Conservation (phyloP, 805 yeast genomes). For the Candida alai region DNA sequence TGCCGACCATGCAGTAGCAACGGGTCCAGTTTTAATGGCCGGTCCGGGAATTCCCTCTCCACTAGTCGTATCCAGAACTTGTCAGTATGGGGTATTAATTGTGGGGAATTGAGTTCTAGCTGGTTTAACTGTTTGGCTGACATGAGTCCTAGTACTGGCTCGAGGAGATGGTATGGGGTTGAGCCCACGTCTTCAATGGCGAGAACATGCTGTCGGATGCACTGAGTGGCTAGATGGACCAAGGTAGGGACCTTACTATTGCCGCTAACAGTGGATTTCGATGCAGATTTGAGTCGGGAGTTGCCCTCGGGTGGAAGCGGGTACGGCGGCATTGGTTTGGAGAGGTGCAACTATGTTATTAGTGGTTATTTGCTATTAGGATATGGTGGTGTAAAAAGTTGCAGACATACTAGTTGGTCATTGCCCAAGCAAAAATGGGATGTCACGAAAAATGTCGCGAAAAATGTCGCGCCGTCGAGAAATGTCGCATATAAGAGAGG, state of each 20-base stretch:
- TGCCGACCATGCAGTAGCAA: not conserved
- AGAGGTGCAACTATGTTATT: too few species aligned
- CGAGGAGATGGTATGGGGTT: slow-evolving; percentile 43
- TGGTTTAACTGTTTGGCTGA: slow-evolving; percentile 39
- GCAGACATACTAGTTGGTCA: too few species aligned
- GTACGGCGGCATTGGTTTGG: too few species aligned
- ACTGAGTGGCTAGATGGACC: slow-evolving; percentile 12
- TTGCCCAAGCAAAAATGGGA: too few species aligned
- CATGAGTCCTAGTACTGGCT: slow-evolving; percentile 44
- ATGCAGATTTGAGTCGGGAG: too few species aligned
- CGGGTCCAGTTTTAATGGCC: slow-evolving; percentile 25
- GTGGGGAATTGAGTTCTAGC: slow-evolving; percentile 43
- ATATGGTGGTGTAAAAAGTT: too few species aligned
- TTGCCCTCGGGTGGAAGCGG: too few species aligned
- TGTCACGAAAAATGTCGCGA: too few species aligned
- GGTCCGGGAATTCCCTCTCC: slow-evolving; percentile 44
- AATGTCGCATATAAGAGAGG: too few species aligned
- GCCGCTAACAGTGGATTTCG: too few species aligned
- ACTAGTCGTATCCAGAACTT: slow-evolving; percentile 44
- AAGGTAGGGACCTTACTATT: slow-evolving; percentile 6
- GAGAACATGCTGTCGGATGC: slow-evolving; percentile 18
- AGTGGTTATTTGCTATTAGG: too few species aligned
- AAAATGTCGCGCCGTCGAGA: too few species aligned
- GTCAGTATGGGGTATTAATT: slow-evolving; percentile 39
- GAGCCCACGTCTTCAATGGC: slow-evolving; percentile 22